Evolutionary conservation across 768 basidiomycete genomes (phyloP).

Genomic region (Ramaria rubella): DNA sequence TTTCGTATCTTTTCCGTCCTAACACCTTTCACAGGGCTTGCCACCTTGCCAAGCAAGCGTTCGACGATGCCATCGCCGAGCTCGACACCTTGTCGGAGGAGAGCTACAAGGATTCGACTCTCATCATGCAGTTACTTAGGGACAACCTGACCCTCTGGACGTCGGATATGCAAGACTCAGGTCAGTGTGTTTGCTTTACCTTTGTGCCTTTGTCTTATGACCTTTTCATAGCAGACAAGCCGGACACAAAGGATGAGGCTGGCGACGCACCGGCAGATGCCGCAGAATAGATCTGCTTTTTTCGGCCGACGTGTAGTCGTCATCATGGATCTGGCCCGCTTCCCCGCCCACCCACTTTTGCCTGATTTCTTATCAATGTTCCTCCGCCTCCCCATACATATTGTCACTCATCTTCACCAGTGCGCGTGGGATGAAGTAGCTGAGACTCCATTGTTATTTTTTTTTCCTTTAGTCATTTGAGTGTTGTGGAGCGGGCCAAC

Average conservation of each 20-base stretch:
- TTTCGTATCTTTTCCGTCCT: neutral
- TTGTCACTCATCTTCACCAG: slow-evolving; percentile 1
- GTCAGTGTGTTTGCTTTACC: slow-evolving; percentile 34
- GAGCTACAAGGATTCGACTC: slow-evolving; percentile 98
- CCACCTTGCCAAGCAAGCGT: slow-evolving; percentile 98
- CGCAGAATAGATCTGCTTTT: neutral
- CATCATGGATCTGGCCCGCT: neutral
- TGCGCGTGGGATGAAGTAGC: slow-evolving; percentile 6
- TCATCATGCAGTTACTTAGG: slow-evolving; percentile 94
- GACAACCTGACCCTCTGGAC: slow-evolving; percentile 99
- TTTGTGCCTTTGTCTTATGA: slow-evolving; percentile 6
- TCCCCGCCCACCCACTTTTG: neutral
- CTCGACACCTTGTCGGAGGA: slow-evolving; percentile 98
- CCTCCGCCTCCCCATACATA: slow-evolving; percentile 3
- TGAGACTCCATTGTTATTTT: neutral
- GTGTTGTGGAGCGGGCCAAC: neutral
- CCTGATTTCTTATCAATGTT: slow-evolving; percentile 5
- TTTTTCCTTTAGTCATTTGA: neutral
- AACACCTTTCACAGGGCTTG: slow-evolving; percentile 54
- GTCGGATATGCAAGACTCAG: slow-evolving; percentile 92
- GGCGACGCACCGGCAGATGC: slow-evolving; percentile 56
- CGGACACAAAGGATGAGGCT: slow-evolving; percentile 65
- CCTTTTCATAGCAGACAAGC: slow-evolving; percentile 50
- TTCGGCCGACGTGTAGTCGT: neutral
- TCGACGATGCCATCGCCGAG: slow-evolving; percentile 98